Base-by-base conservation (phyloP, 2,329 filamentous ascomycete species). In the Boeremia lycopersici region DNA sequence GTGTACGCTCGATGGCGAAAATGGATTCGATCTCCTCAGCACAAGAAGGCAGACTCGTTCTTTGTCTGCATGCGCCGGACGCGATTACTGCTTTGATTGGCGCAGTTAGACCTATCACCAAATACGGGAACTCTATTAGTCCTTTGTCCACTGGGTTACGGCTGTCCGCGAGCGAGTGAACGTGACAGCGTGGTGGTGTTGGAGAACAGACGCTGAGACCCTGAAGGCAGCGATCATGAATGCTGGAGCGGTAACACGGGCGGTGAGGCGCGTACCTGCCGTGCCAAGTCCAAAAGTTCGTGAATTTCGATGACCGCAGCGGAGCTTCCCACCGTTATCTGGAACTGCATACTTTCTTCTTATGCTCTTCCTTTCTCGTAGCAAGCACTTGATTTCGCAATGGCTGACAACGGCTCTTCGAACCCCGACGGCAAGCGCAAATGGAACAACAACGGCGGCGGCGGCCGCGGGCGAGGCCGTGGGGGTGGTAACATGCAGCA, bases 401-500 rank as follows among this genome's bases (percentile, higher is more conserved):
- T 71, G 69, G 63, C 66, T 54, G 68, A 61, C 34, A 56, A 58
- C 53, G 46, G 57, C 40, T 54, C 61, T 53, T 53, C 59, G 45
- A 53, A 60, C 58, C 53, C 56, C 65, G 63, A 71, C 60, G 63
- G 62, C 58, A 72, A 72, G 67, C 68, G 70, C 59, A 72, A 71
- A 59, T 68, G 65, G 49, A 53, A 64, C 53, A 54, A 53, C 31
- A 54, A 53, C 31, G 64, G 66, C 51, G 62, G 66, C 51, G 62
- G 62, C 48, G 62, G 63, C 49, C 60, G 65, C 53, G 54, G 65
- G 41, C 62, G 64, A 48, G 62, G 66, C 56, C 60, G 69, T 69
- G 70, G 72, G 44, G 65, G 68, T 70, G 69, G 66, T 53, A 64
- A 63, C 47, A 62, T 74, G 45, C 71, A 75, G 62, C 72, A 74